phyloP scores from a whole-genome alignment of 1,139 yeast genomes.

The Taphrina confusa region DNA sequence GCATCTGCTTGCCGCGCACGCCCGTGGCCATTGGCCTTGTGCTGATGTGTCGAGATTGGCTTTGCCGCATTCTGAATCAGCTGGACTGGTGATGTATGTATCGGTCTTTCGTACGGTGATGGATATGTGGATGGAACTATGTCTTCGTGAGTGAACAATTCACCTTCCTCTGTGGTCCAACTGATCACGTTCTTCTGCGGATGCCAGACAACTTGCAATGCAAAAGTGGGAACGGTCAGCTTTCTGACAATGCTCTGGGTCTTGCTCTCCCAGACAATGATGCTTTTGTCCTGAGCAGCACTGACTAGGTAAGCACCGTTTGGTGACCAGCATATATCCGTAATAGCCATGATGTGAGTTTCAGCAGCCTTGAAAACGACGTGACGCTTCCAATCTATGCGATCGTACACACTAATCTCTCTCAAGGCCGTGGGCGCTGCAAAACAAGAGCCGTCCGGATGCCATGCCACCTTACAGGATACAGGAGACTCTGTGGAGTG shows the following conservation, averaged over 20 bases:
- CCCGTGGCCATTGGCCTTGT: slow-evolving; percentile 38
- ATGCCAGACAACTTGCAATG: slow-evolving; percentile 46
- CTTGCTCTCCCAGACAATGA: slow-evolving; percentile 59
- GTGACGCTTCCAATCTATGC: slow-evolving; percentile 40
- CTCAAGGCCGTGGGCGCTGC: slow-evolving; percentile 57
- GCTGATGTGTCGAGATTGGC: slow-evolving; percentile 42
- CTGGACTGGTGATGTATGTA: slow-evolving; percentile 39
- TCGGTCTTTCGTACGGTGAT: slow-evolving; percentile 36
- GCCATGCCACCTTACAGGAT: slow-evolving; percentile 58
- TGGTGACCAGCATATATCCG: slow-evolving; percentile 62
- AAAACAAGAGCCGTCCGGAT: slow-evolving; percentile 62
- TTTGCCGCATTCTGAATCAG: slow-evolving; percentile 38
- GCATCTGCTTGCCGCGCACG: slow-evolving; percentile 37
- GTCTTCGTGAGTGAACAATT: slow-evolving; percentile 43
- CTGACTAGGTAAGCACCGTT: slow-evolving; percentile 60
- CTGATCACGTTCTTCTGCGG: slow-evolving; percentile 47
- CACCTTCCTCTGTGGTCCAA: slow-evolving; percentile 46
- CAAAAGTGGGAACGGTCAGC: slow-evolving; percentile 37
- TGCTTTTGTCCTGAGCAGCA: slow-evolving; percentile 52
- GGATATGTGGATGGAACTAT: slow-evolving; percentile 36
- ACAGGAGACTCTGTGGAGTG: slow-evolving; percentile 49
- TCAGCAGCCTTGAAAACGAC: slow-evolving; percentile 35
- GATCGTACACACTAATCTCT: slow-evolving; percentile 46
- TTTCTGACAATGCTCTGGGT: slow-evolving; percentile 40
- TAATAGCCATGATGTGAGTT: slow-evolving; percentile 50